Evolutionary conservation across 2,329 filamentous ascomycete species (phyloP), one percentile per base, ranked within the genome.

Genomic region (Fusarium sp.): DNA sequence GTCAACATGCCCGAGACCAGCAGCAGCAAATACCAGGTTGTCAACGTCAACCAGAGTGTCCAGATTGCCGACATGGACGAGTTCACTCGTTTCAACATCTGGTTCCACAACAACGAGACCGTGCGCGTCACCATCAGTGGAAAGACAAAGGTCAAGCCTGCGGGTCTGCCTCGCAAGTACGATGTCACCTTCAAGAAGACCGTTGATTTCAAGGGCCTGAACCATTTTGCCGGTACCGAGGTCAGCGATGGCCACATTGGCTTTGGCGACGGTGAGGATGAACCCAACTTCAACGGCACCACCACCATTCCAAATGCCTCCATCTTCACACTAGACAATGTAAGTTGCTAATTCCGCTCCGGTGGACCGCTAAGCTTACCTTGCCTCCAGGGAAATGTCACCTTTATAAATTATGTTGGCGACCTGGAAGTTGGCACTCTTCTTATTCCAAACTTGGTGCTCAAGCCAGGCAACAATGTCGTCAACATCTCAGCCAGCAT

Each of bases 281-380:
- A 78, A 19, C 79, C 82, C 70, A 91, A 90, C 76, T 88, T 91
- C 75, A 75, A 80, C 47, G 87, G 82, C 65, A 82, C 77, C 13
- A 81, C 82, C 53, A 77, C 78, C 53, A 87, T 91, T 46, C 86
- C 85, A 63, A 91, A 91, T 72, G 81, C 79, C 7, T 88, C 87
- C 2, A 75, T 84, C 47, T 80, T 88, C 70, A 85, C 81, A n/a
- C 79, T 91, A 48, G 82, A 88, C 31, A 82, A 91, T 67, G 84
- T 86, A 76, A 75, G 82, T 77, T 4, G 29, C 14, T 43, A 3
- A 13, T 52, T 36, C 37, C 17, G n/a, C 14, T 38, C 8, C 8
- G 4, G 14, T 4, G 21, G 29, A 13, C 10, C 21, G 11, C 23
- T 21, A 47, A 32, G 44, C 51, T 68, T 41, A 65, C 44, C 39